Conservation (phyloP, 2,329 filamentous ascomycete genomes). For the Aspergillus sp. region DNA sequence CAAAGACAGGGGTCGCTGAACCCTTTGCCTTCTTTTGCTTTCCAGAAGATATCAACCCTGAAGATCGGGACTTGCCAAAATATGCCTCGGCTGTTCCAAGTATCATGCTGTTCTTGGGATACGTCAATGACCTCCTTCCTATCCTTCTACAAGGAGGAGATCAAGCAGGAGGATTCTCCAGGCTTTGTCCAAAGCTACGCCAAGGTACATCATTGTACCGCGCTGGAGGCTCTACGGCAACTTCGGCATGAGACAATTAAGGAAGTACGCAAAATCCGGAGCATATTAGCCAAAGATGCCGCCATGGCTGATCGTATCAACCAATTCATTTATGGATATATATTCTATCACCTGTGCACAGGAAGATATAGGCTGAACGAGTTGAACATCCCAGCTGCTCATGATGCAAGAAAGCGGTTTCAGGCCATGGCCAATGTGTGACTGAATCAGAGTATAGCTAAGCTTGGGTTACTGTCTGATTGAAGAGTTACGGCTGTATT, state of each 20-base stretch:
- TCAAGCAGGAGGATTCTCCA: not conserved
- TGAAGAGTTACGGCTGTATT: too few species aligned
- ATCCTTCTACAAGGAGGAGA: constrained; percentile 8
- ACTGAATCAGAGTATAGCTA: not conserved
- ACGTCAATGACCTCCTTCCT: constrained; percentile 3
- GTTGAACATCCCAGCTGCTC: constrained; percentile 1
- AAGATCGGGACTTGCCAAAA: not conserved
- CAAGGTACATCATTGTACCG: not conserved
- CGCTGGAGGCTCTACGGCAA: not conserved
- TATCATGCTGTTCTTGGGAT: constrained; percentile 3
- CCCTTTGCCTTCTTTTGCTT: constrained; percentile 7
- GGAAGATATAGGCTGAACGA: not conserved
- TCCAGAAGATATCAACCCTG: constrained; percentile 5
- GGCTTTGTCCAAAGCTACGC: constrained; percentile 1
- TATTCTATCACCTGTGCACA: not conserved
- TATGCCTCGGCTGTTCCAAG: not conserved
- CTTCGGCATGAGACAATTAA: not conserved
- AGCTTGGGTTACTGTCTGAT: too few species aligned
- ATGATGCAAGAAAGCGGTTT: not conserved
- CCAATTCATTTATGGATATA: constrained; percentile 4
- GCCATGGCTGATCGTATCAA: not conserved
- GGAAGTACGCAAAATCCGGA: not conserved
- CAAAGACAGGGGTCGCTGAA: constrained; percentile 4
- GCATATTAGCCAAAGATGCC: not conserved
- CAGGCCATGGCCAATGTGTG: not conserved